Base-by-base conservation (phyloP, 129 eudicot genomes). In the Logfia minima region DNA sequence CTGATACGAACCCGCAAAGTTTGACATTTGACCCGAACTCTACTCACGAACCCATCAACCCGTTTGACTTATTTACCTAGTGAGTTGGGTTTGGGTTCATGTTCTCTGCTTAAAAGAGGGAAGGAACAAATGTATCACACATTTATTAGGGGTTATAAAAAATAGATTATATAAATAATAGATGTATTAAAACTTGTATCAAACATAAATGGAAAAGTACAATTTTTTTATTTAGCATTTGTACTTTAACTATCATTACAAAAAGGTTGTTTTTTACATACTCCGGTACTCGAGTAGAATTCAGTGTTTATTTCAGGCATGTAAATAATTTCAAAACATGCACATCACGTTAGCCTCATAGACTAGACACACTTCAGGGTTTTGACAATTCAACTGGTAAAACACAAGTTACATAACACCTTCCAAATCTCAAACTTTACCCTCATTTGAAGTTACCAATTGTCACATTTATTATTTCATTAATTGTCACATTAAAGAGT, bases 401-500 rank as follows among this genome's bases (percentile, higher is more conserved):
- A 41, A 41, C 6, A 2, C 4, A 48, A 11, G 55, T 14, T 41
- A 37, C 52, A 6, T 67, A 18, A 67, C 11, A 21, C 26, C 72
- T 34, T 4, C 6, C 37, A 67, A 37, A 67, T 67, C 53, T 34
- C 48, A 66, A 31, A 66, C 21, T 31, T 8, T 29, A 16, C 71
- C 45, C 1, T 32, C 16, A 35, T 19, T 67, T 32, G 35, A 45
- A 67, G 18, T 39, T 69, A 41, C 58, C 74, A 23, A 22, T 22
- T 68, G 59, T 69, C 59, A 69, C 59, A 41, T 22, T 69, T 13
- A 69, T 65, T 16, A 32, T 69, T 69, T n/a, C 74, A 43, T 69
- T 32, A 69, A 69, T 2, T 69, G 60, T 69, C 22, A 23, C 74
- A 43, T 43, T 41, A 67, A n/a, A 4, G 37, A 67, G 41, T 37